Conservation (phyloP, 129 eudicot species). For the Lactuca sativa region DNA sequence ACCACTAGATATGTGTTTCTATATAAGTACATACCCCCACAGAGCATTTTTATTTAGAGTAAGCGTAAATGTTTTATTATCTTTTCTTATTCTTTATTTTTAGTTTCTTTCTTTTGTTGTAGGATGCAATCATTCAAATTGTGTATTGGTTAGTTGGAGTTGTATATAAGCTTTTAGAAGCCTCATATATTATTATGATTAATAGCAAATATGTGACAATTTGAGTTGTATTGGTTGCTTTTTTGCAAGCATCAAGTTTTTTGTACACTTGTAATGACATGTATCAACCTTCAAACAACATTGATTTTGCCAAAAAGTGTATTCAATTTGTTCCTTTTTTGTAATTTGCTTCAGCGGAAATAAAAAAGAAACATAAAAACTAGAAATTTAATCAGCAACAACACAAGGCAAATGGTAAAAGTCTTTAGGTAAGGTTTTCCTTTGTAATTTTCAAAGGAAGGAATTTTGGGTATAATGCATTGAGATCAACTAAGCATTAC, state of each 20-base stretch:
- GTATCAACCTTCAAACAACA: too few relatives aligned
- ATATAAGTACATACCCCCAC: background rate
- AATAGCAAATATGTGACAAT: conserved; percentile 4
- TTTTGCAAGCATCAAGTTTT: background rate
- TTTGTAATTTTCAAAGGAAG: too few relatives aligned
- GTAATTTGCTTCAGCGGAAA: too few relatives aligned
- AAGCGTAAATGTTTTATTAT: conserved; percentile 15
- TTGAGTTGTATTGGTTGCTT: background rate
- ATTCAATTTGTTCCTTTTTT: too few relatives aligned
- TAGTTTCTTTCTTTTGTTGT: background rate
- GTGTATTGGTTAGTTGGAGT: conserved; percentile 1
- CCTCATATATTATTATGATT: conserved; percentile 12
- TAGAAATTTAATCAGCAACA: too few relatives aligned
- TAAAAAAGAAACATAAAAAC: too few relatives aligned
- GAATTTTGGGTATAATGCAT: background rate
- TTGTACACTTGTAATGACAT: background rate
- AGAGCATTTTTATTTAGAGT: background rate
- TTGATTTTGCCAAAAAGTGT: too few relatives aligned
- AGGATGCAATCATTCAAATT: background rate
- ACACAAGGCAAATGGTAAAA: background rate
- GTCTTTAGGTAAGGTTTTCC: background rate
- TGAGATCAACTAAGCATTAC: background rate
- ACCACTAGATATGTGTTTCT: background rate
- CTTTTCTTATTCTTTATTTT: background rate
- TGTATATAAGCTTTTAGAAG: conserved; percentile 21